Evolutionary conservation across 1,139 yeast species (phyloP).

Genomic region (Kurtzmaniella quercitrusa): DNA sequence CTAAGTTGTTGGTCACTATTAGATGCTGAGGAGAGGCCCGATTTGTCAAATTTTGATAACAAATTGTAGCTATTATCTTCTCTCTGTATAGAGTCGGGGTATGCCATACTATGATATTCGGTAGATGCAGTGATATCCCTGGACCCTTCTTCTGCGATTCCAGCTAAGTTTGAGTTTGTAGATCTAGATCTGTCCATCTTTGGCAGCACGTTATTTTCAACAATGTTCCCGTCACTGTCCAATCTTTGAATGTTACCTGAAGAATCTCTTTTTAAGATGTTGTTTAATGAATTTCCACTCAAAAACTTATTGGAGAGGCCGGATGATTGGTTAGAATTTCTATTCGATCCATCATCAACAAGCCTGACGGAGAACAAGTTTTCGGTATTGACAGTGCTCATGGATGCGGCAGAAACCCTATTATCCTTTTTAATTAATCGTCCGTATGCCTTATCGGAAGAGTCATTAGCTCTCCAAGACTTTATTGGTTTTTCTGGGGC

Average conservation of each 20-base stretch:
- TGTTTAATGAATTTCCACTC: constrained; percentile 29
- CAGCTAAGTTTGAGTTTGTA: constrained; percentile 27
- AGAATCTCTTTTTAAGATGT: constrained; percentile 24
- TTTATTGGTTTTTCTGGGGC: constrained; percentile 44
- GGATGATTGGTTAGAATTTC: constrained; percentile 36
- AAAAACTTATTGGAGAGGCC: constrained; percentile 23
- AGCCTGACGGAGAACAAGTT: constrained; percentile 77
- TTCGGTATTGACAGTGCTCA: constrained; percentile 84
- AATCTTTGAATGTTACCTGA: constrained; percentile 48
- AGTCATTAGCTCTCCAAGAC: constrained; percentile 70
- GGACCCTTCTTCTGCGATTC: constrained; percentile 28
- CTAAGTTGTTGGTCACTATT: constrained; percentile 15
- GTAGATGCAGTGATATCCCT: constrained; percentile 16
- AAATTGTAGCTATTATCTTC: constrained; percentile 18
- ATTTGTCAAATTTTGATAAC: constrained; percentile 21
- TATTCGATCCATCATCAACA: constrained; percentile 53
- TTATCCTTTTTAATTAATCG: constrained; percentile 11
- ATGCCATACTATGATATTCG: constrained; percentile 10
- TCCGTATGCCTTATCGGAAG: constrained; percentile 26
- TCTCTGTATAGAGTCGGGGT: constrained; percentile 3
- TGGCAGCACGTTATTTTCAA: constrained; percentile 17
- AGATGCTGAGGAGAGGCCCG: constrained; percentile 16
- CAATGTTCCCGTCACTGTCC: constrained; percentile 54
- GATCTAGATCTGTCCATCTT: constrained; percentile 19
- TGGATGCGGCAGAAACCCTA: constrained; percentile 58